phyloP scores from a whole-genome alignment of 2,329 filamentous ascomycete species.

The Lachnellula subtilissima region DNA sequence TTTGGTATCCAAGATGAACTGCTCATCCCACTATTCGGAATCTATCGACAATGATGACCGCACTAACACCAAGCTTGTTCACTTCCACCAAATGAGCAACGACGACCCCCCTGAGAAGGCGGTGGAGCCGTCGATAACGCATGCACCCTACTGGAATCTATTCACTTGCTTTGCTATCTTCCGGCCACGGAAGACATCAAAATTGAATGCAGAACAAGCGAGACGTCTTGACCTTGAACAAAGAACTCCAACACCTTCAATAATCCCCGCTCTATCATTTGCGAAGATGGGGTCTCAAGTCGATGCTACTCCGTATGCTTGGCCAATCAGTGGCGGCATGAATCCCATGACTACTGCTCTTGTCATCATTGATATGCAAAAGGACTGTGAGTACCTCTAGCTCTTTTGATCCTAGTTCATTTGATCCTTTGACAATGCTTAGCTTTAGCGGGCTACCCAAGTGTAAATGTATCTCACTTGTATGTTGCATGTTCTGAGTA shows the following conservation, averaged over 20 bases:
- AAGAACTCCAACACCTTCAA: not conserved
- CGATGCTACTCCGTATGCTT: slow-evolving; percentile 34
- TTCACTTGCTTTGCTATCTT: not conserved
- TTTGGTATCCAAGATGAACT: not conserved
- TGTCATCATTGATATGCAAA: slow-evolving; percentile 52
- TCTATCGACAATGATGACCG: not conserved
- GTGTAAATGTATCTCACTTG: no score
- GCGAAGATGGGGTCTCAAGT: slow-evolving; percentile 11
- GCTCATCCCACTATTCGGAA: not conserved
- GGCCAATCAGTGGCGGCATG: slow-evolving; percentile 38
- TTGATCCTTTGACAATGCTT: no score
- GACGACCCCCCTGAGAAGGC: not conserved
- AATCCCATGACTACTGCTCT: slow-evolving; percentile 42
- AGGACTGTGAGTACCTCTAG: slow-evolving; percentile 38
- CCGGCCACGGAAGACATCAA: not conserved
- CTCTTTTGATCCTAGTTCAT: not conserved
- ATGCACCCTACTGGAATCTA: not conserved
- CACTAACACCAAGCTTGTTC: slow-evolving; percentile 4
- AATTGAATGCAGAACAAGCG: not conserved
- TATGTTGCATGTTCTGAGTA: not conserved
- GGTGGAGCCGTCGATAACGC: not conserved
- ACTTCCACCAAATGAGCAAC: slow-evolving; percentile 2
- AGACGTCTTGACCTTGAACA: not conserved
- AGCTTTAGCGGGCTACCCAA: no score
- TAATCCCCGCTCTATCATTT: not conserved